These are phyloP conservation scores for Hyaloscypha variabilis DNA, from an alignment of 495 filamentous ascomycete genomes.

Conservation along the genomic window DNA sequence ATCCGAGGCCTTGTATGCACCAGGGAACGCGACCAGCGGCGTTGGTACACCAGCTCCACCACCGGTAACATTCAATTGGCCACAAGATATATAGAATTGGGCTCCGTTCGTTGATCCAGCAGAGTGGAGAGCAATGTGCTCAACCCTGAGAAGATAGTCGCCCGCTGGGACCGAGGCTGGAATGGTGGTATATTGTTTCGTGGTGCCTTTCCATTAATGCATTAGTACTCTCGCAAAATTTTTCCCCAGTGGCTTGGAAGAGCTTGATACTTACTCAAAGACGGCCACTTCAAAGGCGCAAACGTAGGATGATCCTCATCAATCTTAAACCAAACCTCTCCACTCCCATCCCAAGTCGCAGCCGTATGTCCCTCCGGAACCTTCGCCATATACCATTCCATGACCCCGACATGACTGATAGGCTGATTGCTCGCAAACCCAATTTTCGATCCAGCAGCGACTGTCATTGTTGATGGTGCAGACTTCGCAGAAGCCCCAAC, in stretches of 20 bases:
- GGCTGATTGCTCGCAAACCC: neutral
- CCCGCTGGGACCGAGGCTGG: slow-evolving; percentile 40
- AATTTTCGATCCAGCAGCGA: neutral
- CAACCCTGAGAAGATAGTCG: slow-evolving; percentile 60
- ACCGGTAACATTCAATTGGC: slow-evolving; percentile 58
- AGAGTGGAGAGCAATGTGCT: slow-evolving; percentile 61
- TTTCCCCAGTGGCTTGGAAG: neutral
- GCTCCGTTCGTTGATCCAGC: slow-evolving; percentile 44
- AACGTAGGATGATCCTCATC: slow-evolving; percentile 28
- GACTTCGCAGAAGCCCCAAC: slow-evolving; percentile 47
- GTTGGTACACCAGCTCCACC: slow-evolving; percentile 50
- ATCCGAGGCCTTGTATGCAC: slow-evolving; percentile 55
- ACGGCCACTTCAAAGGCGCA: slow-evolving; percentile 38
- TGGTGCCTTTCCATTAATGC: neutral
- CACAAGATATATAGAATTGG: slow-evolving; percentile 61
- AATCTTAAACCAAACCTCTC: slow-evolving; percentile 53
- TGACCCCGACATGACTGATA: neutral
- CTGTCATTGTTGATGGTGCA: slow-evolving; percentile 13
- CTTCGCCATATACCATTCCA: slow-evolving; percentile 43
- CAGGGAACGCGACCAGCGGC: slow-evolving; percentile 52
- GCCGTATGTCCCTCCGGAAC: slow-evolving; percentile 43
- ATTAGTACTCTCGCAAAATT: neutral
- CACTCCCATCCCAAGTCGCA: slow-evolving; percentile 48
- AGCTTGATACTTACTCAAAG: neutral
- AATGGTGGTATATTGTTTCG: neutral